Conservation (phyloP, 1,284 basidiomycete genomes). For the Apiotrichum gracile region DNA sequence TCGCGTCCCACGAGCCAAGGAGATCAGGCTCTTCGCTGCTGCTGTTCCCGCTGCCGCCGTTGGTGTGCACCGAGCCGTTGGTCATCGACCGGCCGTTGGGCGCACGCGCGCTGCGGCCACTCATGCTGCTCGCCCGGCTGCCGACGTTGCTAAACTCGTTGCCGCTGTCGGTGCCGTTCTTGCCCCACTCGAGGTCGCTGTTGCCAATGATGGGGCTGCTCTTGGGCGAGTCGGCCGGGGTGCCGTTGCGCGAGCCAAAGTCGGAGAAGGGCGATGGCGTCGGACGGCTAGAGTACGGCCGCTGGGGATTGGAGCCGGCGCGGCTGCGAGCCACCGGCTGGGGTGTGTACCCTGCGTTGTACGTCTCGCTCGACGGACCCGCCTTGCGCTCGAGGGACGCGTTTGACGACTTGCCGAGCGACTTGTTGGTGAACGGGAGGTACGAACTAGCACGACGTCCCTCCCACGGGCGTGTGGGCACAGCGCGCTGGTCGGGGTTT, state of each 20-base stretch:
- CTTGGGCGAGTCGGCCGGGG: constrained; percentile 1
- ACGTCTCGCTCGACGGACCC: constrained; percentile 29
- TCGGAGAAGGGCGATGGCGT: constrained; percentile 20
- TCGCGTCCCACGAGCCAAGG: constrained; percentile 32
- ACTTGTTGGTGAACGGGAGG: constrained; percentile 26
- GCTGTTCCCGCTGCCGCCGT: not conserved
- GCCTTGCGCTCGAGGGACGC: constrained; percentile 11
- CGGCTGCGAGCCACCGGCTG: constrained; percentile 10
- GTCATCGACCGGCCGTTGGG: too few species aligned
- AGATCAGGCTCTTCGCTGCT: constrained; percentile 17
- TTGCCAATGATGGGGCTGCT: not conserved
- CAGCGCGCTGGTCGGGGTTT: constrained; percentile 3
- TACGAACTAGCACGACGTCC: constrained; percentile 18
- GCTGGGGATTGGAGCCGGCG: constrained; percentile 16
- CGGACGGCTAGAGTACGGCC: constrained; percentile 15
- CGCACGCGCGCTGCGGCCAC: not conserved
- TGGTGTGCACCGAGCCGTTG: constrained; percentile 9
- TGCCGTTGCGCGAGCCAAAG: constrained; percentile 3
- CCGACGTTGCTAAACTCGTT: constrained; percentile 15
- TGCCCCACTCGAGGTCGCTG: not conserved
- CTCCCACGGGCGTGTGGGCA: constrained; percentile 15
- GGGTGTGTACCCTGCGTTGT: constrained; percentile 26
- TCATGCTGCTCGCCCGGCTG: constrained; percentile 9
- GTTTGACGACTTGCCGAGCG: constrained; percentile 1
- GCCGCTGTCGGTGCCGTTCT: not conserved